Evolutionary conservation across 2,329 filamentous ascomycete species (phyloP), one percentile per base, ranked within the genome.

Genomic region (Alternaria gansuensis): DNA sequence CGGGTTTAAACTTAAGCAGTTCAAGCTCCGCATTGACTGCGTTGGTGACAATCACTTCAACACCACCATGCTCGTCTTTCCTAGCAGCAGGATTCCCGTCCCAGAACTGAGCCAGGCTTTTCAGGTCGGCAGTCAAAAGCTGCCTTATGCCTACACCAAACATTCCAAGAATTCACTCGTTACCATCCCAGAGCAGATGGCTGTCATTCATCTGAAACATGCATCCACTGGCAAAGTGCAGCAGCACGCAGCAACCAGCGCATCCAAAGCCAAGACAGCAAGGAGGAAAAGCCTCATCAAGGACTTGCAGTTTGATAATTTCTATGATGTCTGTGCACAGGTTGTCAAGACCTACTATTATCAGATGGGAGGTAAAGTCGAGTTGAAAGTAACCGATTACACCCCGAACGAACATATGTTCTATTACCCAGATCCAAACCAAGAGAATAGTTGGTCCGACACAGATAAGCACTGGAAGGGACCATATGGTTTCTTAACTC

Each of bases 271-370:
- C 37, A 34, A 31, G 7, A 36, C 28, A 31, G 43, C 44, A 9
- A 63, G 66, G 9, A 71, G 58, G 49, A 55, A 88, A 68, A 81
- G 80, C 34, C 79, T 89, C 17, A 82, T 97, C 52, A 82, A 88
- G 63, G 85, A 93, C 66, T 77, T 92, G 1, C 69, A 78, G 3
- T 78, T 83, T 0, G 75, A 76, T 13, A 80, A 68, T 0, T 96
- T 89, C 70, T 87, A 84, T 67, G 87, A 97, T 71, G 72, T 96
- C 1, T 80, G 91, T 17, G 92, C 85, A 2, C 85, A 93, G 70
- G 86, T 96, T 2, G 84, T 93, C 45, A 87, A 84, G 64, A 79
- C 83, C 0, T 85, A 81, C 64, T 67, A 54, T 10, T 46, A 43
- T 13, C 73, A 68, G 8, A 75, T 77, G 37, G 81, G 75, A 44